A percentile compares a stretch with the other conserved stretches of the same genome.
These are phyloP conservation scores for Seiridium cupressi DNA, from an alignment of 2,329 filamentous ascomycete genomes.

Conservation along the genomic window DNA sequence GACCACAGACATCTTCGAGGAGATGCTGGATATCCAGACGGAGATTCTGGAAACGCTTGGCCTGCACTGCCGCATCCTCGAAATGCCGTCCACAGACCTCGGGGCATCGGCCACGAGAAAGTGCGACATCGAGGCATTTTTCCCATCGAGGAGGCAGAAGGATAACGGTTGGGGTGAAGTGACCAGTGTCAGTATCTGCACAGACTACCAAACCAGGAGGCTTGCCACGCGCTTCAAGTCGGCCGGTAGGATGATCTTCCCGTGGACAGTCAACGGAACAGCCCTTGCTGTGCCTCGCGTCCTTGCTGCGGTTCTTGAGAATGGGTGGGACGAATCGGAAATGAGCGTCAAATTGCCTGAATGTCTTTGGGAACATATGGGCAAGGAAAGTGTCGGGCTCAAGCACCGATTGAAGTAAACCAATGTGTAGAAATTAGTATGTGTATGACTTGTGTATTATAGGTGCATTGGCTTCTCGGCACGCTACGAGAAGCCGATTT, in stretches of 20 bases:
- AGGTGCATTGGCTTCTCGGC: background rate
- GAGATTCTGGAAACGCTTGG: constrained; percentile 77
- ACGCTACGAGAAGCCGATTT: background rate
- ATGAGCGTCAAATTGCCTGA: constrained; percentile 73
- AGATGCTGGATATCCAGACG: constrained; percentile 84
- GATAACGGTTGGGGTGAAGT: constrained; percentile 88
- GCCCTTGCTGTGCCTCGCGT: constrained; percentile 89
- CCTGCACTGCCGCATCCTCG: constrained; percentile 82
- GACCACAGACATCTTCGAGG: constrained; percentile 66
- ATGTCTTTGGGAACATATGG: constrained; percentile 82
- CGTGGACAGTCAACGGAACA: constrained; percentile 91
- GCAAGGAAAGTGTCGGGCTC: constrained; percentile 61
- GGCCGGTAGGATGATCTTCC: constrained; percentile 63
- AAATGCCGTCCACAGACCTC: constrained; percentile 88
- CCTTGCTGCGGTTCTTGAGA: constrained; percentile 84
- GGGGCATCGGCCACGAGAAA: constrained; percentile 87
- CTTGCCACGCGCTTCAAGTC: constrained; percentile 71
- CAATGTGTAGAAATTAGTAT: background rate
- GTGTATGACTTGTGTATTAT: background rate
- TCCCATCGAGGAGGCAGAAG: constrained; percentile 62
- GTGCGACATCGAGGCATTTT: constrained; percentile 90
- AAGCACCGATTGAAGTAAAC: constrained; percentile 18
- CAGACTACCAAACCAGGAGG: constrained; percentile 87
- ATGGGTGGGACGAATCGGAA: constrained; percentile 75
- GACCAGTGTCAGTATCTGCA: constrained; percentile 86